A percentile compares a stretch with the other conserved stretches of the same genome.
Evolutionary conservation across 176 grass and related monocot genomes (phyloP).

Genomic region (Zoysia japonica): DNA sequence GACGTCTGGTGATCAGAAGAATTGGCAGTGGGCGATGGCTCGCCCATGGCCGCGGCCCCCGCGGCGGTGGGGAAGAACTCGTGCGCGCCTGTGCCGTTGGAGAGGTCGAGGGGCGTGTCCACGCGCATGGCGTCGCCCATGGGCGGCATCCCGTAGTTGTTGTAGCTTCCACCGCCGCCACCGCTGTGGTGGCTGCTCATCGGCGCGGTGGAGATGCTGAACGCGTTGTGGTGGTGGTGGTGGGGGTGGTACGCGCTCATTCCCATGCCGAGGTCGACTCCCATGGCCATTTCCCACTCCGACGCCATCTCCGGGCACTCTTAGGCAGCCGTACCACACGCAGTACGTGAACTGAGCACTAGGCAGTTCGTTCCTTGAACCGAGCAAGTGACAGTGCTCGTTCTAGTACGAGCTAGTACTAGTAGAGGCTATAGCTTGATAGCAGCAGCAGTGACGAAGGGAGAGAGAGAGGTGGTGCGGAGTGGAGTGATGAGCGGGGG

Average conservation of each 20-base stretch:
- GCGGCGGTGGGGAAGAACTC: slow-evolving; percentile 61
- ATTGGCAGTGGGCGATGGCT: slow-evolving; percentile 48
- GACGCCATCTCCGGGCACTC: slow-evolving; percentile 49
- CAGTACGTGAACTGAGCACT: neutral
- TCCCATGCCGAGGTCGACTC: slow-evolving; percentile 66
- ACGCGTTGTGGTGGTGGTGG: slow-evolving; percentile 51
- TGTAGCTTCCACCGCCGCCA: neutral
- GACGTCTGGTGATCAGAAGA: slow-evolving; percentile 63
- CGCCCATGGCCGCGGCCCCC: slow-evolving; percentile 13
- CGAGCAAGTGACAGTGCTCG: slow-evolving; percentile 34
- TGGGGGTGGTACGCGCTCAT: slow-evolving; percentile 53
- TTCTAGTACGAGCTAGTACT: slow-evolving; percentile 21
- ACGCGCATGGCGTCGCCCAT: slow-evolving; percentile 63
- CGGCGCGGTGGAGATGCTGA: slow-evolving; percentile 37
- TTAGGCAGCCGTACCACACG: neutral
- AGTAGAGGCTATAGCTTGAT: neutral
- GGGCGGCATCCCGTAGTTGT: slow-evolving; percentile 64
- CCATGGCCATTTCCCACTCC: slow-evolving; percentile 81
- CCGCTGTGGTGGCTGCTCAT: slow-evolving; percentile 38
- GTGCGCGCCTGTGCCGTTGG: slow-evolving; percentile 51
- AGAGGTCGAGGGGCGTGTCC: slow-evolving; percentile 79
- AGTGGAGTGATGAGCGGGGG: slow-evolving; percentile 4
- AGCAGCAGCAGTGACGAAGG: neutral
- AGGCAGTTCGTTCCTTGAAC: slow-evolving; percentile 24
- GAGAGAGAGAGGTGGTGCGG: neutral